Percentiles rank a stretch among this genome's conserved stretches.
Conservation (phyloP, 306 rosid species). For the Quercus ilex region DNA sequence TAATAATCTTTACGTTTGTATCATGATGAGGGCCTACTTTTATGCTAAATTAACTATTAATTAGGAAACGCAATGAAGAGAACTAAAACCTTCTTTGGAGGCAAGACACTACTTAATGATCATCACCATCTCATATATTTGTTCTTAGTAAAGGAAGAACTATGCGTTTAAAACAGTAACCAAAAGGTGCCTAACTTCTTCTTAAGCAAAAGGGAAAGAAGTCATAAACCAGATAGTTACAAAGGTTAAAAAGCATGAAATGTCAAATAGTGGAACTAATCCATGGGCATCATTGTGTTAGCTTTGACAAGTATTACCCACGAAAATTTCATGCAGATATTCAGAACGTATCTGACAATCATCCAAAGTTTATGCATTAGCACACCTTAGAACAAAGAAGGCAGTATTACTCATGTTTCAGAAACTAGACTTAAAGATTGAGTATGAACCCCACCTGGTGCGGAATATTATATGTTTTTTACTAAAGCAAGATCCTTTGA, state of each 20-base stretch:
- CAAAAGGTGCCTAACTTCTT: constrained; percentile 3
- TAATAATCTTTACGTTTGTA: not conserved
- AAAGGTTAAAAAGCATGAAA: not conserved
- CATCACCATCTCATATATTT: not conserved
- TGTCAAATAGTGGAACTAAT: not conserved
- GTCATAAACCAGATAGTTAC: not conserved
- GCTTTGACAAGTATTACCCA: not conserved
- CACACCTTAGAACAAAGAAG: not conserved
- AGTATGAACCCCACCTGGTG: not conserved
- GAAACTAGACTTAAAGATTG: not conserved
- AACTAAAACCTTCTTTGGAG: not conserved
- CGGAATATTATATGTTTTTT: not conserved
- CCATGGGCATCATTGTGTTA: not conserved
- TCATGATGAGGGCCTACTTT: not conserved
- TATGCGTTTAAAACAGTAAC: not conserved
- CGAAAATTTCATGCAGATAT: not conserved
- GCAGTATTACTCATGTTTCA: not conserved
- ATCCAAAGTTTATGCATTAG: not conserved
- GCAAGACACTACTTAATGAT: not conserved
- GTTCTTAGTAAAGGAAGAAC: not conserved
- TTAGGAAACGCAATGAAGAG: not conserved
- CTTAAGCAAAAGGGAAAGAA: not conserved
- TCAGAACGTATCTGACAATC: not conserved
- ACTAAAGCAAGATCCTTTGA: not conserved
- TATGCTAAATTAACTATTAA: not conserved